These are phyloP conservation scores for Cornus florida DNA, from an alignment of 148 eudicot species.

Conservation along the genomic window DNA sequence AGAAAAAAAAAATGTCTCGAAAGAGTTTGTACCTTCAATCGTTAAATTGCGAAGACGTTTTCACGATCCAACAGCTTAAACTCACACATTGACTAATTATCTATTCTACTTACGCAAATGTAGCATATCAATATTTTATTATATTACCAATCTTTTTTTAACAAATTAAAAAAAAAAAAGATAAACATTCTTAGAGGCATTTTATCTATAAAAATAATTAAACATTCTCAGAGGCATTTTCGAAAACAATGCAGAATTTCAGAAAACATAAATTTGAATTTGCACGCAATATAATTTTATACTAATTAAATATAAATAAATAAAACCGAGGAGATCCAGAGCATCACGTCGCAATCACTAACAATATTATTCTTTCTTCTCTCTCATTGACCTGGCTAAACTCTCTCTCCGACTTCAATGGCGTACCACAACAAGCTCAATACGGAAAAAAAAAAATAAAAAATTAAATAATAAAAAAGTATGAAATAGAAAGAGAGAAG, in stretches of 20 bases:
- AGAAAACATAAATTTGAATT: background rate
- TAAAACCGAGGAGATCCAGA: background rate
- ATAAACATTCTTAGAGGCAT: no score
- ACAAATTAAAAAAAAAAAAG: no score
- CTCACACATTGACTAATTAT: background rate
- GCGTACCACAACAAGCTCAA: background rate
- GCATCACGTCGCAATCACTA: constrained; percentile 16
- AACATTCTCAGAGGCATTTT: background rate
- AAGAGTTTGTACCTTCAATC: no score
- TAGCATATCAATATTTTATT: no score
- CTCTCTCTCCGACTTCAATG: background rate
- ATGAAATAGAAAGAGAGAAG: background rate
- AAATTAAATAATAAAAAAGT: background rate
- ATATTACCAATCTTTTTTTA: background rate
- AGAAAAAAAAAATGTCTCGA: no score
- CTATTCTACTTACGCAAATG: background rate
- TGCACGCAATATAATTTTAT: background rate
- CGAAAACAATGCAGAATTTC: background rate
- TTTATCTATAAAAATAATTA: no score
- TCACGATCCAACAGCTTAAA: background rate
- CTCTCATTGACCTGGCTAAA: constrained; percentile 15
- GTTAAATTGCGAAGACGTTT: background rate
- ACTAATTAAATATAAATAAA: background rate
- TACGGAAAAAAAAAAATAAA: background rate
- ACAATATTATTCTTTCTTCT: background rate